phyloP scores from a whole-genome alignment of 768 basidiomycete species.

The Nidula microcarpa region DNA sequence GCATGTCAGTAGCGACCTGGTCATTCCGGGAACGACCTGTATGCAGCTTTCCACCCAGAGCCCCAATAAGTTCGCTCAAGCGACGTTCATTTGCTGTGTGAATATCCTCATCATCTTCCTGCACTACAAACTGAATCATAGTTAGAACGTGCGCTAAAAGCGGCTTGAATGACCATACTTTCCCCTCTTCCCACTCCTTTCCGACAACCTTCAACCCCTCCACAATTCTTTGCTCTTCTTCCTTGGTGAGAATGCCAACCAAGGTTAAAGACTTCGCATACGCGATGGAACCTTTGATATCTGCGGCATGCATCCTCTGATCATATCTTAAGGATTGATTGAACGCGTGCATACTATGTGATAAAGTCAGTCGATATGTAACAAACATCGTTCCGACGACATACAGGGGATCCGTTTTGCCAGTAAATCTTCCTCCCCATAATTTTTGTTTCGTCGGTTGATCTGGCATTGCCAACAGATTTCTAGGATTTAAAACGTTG shows the following conservation, averaged over 20 bases:
- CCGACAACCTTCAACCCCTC: slow-evolving; percentile 73
- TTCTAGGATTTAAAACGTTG: no score
- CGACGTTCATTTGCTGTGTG: slow-evolving; percentile 98
- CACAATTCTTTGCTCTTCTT: slow-evolving; percentile 72
- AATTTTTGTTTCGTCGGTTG: slow-evolving; percentile 62
- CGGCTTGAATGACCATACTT: slow-evolving; percentile 36
- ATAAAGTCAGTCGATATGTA: slow-evolving; percentile 10
- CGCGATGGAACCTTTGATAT: slow-evolving; percentile 92
- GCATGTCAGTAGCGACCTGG: slow-evolving; percentile 98
- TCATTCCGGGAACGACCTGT: slow-evolving; percentile 97
- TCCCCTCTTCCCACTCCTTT: slow-evolving; percentile 81
- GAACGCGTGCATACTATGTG: slow-evolving; percentile 89
- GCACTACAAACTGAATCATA: slow-evolving; percentile 58
- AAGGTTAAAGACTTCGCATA: slow-evolving; percentile 86
- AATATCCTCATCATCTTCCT: slow-evolving; percentile 96
- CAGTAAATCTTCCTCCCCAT: slow-evolving; percentile 89
- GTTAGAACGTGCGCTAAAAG: no score
- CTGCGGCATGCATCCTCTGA: slow-evolving; percentile 88
- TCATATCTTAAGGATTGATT: slow-evolving; percentile 97
- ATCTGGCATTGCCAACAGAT: slow-evolving; percentile 3
- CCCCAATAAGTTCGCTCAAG: slow-evolving; percentile 88
- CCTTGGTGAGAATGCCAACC: slow-evolving; percentile 74
- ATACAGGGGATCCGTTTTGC: slow-evolving; percentile 84
- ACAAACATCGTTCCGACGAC: slow-evolving; percentile 13
- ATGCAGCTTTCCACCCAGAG: slow-evolving; percentile 92